Base-by-base conservation (phyloP, 1,139 yeast species). In the Suhomyces bribrorum region DNA sequence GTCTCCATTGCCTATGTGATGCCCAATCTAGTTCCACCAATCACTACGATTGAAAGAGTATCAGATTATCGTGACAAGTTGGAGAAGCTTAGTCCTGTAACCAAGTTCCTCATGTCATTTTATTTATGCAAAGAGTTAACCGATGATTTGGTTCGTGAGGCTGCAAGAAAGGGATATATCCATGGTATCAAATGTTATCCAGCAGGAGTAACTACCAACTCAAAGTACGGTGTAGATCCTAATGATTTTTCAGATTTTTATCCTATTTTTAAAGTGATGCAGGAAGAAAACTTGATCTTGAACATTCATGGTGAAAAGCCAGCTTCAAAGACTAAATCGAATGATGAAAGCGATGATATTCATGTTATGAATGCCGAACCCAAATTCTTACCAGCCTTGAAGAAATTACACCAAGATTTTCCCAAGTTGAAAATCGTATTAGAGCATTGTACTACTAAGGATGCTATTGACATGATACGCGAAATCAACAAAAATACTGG, bases 121-220 rank as follows among this genome's bases (percentile, higher is more conserved):
- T 92, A 94, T 54, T 73, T 92, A 34, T 77, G 84, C 35, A 80
- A 77, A 38, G 86, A 81, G 1, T 70, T 92, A 49, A 86, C 96
- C 0, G 97, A 97, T 0, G 95, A 86, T 48, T 69, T 88, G 31
- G 81, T 92, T 41, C 79, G 77, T 40, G 77, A 79, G 50, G 97
- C 97, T 22, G 94, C 92, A n/a, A 61, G 73, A 43, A 57, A 66
- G 11, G 83, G 83, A 3, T 83, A 83, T 37, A 80, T 89, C 27
- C 81, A 85, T 28, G 95, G 95, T 42, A 86, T 89, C 48, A 94
- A 92, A 61, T 89, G 96, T 61, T 92, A 94, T 59, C 98, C 98
- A 22, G 97, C 97, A 1, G 99, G 99, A 33, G 99, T 94, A 24
- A 92, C 99, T 11, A 92, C 99, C 34, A 94, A 92, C 66, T 87